Evolutionary conservation across 257 asterid species (phyloP).

Genomic region (Solanum pimpinellifolium): DNA sequence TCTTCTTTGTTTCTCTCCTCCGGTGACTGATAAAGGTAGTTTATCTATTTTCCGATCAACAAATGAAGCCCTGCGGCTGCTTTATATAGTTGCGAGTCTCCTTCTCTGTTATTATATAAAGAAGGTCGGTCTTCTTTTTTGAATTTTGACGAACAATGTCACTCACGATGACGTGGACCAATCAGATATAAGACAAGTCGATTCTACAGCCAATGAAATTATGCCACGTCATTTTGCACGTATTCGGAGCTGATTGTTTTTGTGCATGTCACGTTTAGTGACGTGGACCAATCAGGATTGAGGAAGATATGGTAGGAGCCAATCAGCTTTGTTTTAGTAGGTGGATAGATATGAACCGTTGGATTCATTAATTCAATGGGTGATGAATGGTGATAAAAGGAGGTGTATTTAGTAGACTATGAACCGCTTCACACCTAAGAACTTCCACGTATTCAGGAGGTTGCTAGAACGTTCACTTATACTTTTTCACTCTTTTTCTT

Average conservation of each 20-base stretch:
- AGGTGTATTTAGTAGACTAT: not conserved
- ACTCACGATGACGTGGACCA: slow-evolving; percentile 49
- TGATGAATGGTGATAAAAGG: not conserved
- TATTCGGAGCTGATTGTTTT: slow-evolving; percentile 3
- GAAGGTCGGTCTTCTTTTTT: not conserved
- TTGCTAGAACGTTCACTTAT: not conserved
- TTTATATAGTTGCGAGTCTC: not conserved
- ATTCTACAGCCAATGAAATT: not conserved
- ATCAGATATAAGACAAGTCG: not conserved
- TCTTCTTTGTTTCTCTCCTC: not conserved
- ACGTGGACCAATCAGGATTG: slow-evolving; percentile 31
- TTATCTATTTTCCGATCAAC: not conserved
- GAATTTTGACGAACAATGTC: slow-evolving; percentile 19
- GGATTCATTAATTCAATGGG: not conserved
- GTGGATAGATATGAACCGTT: slow-evolving; percentile 21
- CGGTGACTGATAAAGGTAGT: not conserved
- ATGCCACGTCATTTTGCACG: slow-evolving; percentile 1
- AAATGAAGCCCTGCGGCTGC: not conserved
- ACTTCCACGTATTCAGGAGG: not conserved
- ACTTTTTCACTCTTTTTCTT: not conserved
- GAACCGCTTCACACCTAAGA: not conserved
- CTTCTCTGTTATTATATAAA: not conserved
- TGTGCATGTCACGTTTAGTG: slow-evolving; percentile 7
- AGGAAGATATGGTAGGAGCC: slow-evolving; percentile 7
- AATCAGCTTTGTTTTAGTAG: slow-evolving; percentile 7